Evolutionary conservation across 2,329 filamentous ascomycete genomes (phyloP).

Genomic region (Atkinsonella hypoxylon): DNA sequence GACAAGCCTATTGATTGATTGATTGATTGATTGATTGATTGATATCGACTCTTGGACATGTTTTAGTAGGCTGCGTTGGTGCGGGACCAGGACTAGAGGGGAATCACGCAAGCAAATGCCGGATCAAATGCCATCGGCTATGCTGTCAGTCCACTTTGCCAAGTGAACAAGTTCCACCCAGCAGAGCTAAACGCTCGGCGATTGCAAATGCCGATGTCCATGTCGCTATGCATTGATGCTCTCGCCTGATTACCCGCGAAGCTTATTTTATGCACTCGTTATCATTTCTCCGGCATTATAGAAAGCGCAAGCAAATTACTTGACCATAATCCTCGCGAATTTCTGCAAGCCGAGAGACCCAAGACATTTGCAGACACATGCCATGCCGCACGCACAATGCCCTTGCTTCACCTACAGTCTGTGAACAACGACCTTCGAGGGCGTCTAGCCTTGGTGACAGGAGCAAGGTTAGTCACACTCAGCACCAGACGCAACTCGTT

Average conservation of each 20-base stretch:
- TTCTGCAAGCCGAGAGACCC: no score
- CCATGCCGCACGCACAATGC: neutral
- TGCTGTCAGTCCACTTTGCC: neutral
- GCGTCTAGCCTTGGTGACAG: constrained; percentile 6
- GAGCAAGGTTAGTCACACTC: constrained; percentile 4
- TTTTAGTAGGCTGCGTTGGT: no score
- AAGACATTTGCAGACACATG: no score
- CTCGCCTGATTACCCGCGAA: no score
- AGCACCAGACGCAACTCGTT: neutral
- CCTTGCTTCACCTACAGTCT: neutral
- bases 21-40: no score
- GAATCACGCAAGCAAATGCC: neutral
- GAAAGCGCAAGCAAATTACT: no score
- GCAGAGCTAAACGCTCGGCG: no score
- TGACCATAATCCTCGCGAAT: no score
- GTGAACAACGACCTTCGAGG: constrained; percentile 2
- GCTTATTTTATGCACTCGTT: neutral
- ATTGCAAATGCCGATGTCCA: neutral
- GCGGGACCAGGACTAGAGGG: no score
- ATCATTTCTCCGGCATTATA: no score
- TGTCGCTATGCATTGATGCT: neutral
- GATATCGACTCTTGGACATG: neutral
- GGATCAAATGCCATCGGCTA: neutral
- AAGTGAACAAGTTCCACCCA: no score
- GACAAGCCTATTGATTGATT: neutral